Percentiles rank a stretch among this genome's conserved stretches.
Conservation (phyloP, 208 protist species). For the Acanthamoeba sp. region DNA sequence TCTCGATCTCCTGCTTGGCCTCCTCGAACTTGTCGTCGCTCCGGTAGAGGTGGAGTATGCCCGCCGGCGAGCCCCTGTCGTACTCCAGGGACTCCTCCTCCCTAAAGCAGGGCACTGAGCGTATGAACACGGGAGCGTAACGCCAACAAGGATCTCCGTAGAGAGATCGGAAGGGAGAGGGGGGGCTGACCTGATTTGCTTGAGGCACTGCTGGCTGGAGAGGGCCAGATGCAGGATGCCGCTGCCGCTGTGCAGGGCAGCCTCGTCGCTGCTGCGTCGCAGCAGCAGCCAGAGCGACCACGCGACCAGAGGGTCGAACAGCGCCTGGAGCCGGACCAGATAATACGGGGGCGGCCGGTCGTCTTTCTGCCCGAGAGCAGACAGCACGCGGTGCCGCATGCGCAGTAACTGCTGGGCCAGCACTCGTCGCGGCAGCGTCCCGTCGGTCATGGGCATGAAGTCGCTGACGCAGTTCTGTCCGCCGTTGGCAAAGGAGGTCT, state of each 20-base stretch:
- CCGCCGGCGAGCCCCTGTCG: constrained; percentile 14
- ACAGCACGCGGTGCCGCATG: neutral
- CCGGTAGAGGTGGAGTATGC: constrained; percentile 64
- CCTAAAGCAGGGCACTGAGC: too few relatives aligned
- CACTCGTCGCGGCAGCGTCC: neutral
- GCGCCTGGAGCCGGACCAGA: constrained; percentile 1
- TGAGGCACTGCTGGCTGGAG: constrained; percentile 29
- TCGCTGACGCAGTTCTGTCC: constrained; percentile 41
- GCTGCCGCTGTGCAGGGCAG: neutral
- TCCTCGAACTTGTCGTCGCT: neutral
- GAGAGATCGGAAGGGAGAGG: neutral
- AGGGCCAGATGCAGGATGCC: constrained; percentile 34
- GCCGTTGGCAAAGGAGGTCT: constrained; percentile 60
- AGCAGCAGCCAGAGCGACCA: neutral
- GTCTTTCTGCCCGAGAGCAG: neutral
- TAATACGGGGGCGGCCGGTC: neutral
- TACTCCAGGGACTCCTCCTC: constrained; percentile 23
- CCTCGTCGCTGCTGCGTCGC: neutral
- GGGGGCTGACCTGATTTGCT: constrained; percentile 26
- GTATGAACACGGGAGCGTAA: too few relatives aligned
- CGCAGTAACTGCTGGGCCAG: constrained; percentile 1
- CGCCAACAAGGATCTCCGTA: neutral
- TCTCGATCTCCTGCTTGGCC: neutral
- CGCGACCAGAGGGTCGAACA: constrained; percentile 15
- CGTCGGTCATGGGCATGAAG: constrained; percentile 57